Percentiles rank a stretch among this genome's conserved stretches.
phyloP scores from a whole-genome alignment of 495 filamentous ascomycete species.

The Chaetomidium leptoderma region DNA sequence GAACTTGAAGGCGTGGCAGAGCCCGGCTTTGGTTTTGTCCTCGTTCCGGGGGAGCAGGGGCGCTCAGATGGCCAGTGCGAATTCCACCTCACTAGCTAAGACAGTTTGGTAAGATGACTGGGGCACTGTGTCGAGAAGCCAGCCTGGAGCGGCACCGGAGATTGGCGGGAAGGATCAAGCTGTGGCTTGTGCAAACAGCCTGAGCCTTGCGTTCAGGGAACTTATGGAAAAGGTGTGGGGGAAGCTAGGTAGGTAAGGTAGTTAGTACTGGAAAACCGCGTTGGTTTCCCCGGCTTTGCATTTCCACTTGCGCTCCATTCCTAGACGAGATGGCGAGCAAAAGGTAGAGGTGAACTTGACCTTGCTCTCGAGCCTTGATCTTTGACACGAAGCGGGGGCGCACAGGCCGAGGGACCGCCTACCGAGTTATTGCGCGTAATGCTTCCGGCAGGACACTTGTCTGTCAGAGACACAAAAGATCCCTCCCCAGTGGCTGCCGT shows the following conservation, averaged over 20 bases:
- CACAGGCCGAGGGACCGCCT: not conserved
- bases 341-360: not conserved
- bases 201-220: not conserved
- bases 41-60: not conserved
- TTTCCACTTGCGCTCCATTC: slow-evolving; percentile 5
- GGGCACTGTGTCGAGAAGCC: not conserved
- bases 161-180: slow-evolving; percentile 16
- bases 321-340: not conserved
- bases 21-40: not conserved
- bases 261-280: not conserved
- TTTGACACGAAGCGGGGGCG: slow-evolving; percentile 4
- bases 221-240: slow-evolving; percentile 6
- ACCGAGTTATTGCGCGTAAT: slow-evolving; percentile 31
- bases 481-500: slow-evolving; percentile 22
- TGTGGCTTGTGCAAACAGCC: slow-evolving; percentile 13
- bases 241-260: not conserved
- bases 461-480: slow-evolving; percentile 15
- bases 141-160: slow-evolving; percentile 13
- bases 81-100: not conserved
- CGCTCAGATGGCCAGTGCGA: not conserved
- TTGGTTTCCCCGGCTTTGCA: not conserved
- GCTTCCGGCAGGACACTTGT: slow-evolving; percentile 35
- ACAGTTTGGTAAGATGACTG: not conserved
- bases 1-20: too few relatives aligned
- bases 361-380: not conserved